Base-by-base conservation (phyloP, 768 basidiomycete genomes). In the Tephrocybe sp. region DNA sequence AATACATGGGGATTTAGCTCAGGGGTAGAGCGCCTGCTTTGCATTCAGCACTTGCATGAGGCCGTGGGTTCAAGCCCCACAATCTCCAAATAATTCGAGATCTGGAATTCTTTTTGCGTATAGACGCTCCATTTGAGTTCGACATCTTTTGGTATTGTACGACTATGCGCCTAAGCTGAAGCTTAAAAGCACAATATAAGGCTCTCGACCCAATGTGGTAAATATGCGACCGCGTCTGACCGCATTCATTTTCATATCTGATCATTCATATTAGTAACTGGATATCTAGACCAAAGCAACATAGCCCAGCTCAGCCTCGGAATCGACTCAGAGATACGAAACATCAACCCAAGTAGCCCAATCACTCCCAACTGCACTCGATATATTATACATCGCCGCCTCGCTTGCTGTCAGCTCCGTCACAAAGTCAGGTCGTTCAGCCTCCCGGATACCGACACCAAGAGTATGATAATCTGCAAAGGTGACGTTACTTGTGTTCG, bases 391-490 rank as follows among this genome's bases (percentile, higher is more conserved):
- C 11, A 50, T 44, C 16, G 66, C 61, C 8, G 75, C 74, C 55
- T 76, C 68, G 33, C 59, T 62, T 6, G 65, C 53, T 17, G 65
- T 64, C 14, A 79, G 62, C 8, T 67, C 59, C 0, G 72, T 72
- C 0, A 73, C 68, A 50, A 77, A 79, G 48, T 62, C 66, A 0
- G 77, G 66, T 1, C 76, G 68, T 14, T 53, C 39, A n/a, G 65
- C 64, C 9, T 68, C 65, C 26, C 57, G 51, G 5, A 69, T 65
- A 0, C 77, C 78, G 39, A 64, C 60, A 10, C 76, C 76, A 6
- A 69, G 70, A 49, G 69, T 78, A 52, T 73, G 71, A 60, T 65
- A 78, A 38, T 78, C 77, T 5, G 70, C 77, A 49, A 75, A 74
- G 22, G 74, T 53, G n/a, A 79, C 64, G 49, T 79, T 58, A 59